These are phyloP conservation scores for Arxiozyma slooffiae DNA, from an alignment of 1,139 yeast genomes.

Conservation along the genomic window DNA sequence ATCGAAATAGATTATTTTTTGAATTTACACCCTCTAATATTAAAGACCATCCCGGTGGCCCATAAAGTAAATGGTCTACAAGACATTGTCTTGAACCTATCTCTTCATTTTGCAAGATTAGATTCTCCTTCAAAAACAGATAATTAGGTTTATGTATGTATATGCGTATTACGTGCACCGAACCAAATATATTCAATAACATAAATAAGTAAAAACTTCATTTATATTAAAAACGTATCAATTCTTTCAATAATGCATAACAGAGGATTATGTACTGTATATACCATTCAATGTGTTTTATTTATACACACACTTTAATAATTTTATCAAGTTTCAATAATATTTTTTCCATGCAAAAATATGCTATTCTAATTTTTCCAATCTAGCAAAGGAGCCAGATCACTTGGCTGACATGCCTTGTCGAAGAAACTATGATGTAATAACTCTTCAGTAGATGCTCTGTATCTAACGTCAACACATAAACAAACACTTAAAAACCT, in stretches of 20 bases:
- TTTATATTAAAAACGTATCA: no score
- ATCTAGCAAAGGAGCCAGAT: constrained; percentile 58
- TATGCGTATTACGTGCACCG: not conserved
- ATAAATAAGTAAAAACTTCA: not conserved
- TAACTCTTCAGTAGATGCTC: constrained; percentile 86
- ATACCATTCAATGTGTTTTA: not conserved
- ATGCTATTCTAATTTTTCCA: constrained; percentile 41
- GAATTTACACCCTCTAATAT: constrained; percentile 32
- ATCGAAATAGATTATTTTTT: constrained; percentile 7
- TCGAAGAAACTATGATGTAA: constrained; percentile 69
- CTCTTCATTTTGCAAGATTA: constrained; percentile 23
- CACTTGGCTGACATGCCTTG: constrained; percentile 59
- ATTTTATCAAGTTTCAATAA: not conserved
- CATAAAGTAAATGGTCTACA: constrained; percentile 29
- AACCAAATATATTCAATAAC: not conserved
- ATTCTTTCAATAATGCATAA: not conserved
- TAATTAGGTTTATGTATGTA: not conserved
- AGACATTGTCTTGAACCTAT: constrained; percentile 20
- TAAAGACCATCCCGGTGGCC: constrained; percentile 32
- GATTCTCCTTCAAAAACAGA: not conserved
- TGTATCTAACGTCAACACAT: constrained; percentile 86
- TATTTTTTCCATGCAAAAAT: not conserved
- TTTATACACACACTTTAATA: no score
- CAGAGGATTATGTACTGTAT: not conserved
- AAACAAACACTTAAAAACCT: constrained; percentile 83